Base-by-base conservation (phyloP, 1,284 basidiomycete species). In the Schizopora paradoxa region DNA sequence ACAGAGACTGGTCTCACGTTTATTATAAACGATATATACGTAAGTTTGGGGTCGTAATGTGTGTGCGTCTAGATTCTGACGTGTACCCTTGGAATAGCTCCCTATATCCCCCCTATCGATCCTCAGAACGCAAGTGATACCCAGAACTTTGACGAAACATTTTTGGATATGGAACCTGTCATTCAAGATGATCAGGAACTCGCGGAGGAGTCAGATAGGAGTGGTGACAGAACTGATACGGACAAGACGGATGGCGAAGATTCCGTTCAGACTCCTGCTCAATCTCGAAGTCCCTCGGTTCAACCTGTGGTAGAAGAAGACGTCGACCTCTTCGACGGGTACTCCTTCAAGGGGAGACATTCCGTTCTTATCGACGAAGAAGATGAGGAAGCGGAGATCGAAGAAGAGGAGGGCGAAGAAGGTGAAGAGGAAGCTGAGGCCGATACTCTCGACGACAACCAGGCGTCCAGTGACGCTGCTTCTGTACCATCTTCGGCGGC, bases 71-170 rank as follows among this genome's bases (percentile, higher is more conserved):
- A 6, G 22, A 31, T 31, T 14, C 35, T 31, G 23, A 43, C 7
- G 10, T 18, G 7, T 38, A 2, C 52, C 14, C 49, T 32, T 42
- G 42, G 10, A n/a, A n/a, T 52, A 89, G 92, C 95, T 58, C 95
- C 95, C n/a, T 95, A 96, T 73, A 91, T 94, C 56, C 93, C 95
- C 16, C 85, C 89, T 14, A 90, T 94, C 58, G 91, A 98, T 62
- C 90, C 91, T 5, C 79, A 80, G 37, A 91, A 96, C 64, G 92
- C 93, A 55, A 86, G 84, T 59, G 95, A 99, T 76, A 95, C 91
- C 53, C 90, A 92, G 64, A 97, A 98, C 67, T 99, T 98, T 63
- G 95, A 98, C 63, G 91, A 95, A 56, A 86, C 91, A 26, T 98
- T 96, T 78, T 75, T 98, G 46, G 91, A 91, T 60, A 94, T 96